Evolutionary conservation across 768 basidiomycete species (phyloP).

Genomic region (Suillus paluster): DNA sequence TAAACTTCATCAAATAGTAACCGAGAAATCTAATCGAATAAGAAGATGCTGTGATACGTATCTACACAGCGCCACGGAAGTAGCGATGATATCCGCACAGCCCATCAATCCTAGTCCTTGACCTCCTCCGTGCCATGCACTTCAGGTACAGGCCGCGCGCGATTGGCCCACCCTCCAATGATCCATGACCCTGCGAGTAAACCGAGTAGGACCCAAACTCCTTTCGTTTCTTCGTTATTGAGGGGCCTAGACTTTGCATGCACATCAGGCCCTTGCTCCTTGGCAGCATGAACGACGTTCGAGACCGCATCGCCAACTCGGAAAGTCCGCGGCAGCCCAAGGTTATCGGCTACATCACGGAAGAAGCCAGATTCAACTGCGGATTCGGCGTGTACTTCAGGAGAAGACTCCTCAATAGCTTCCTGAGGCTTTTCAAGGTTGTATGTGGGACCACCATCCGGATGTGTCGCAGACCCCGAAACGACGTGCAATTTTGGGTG

Average conservation of each 20-base stretch:
- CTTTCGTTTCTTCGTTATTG: conserved; percentile 49
- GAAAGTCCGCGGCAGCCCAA: conserved; percentile 40
- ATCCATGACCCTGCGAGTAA: conserved; percentile 54
- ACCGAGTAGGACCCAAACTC: conserved; percentile 53
- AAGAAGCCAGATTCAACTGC: conserved; percentile 27
- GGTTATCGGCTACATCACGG: conserved; percentile 41
- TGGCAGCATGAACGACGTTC: conserved; percentile 8
- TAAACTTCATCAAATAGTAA: not conserved
- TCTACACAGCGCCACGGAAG: not conserved
- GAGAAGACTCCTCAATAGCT: conserved; percentile 1
- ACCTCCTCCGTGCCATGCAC: conserved; percentile 16
- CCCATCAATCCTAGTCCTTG: conserved; percentile 17
- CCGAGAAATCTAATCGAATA: not conserved
- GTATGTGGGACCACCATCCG: conserved; percentile 51
- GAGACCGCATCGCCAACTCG: conserved; percentile 24
- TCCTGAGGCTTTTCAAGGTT: conserved; percentile 37
- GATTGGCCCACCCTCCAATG: conserved; percentile 40
- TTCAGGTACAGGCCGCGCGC: conserved; percentile 13
- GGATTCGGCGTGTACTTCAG: conserved; percentile 17
- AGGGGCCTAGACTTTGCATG: conserved; percentile 36
- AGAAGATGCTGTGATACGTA: not conserved
- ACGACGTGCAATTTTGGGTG: conserved; percentile 57
- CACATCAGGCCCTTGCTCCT: conserved; percentile 24
- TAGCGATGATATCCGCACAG: not conserved
- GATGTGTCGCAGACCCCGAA: conserved; percentile 49